These are phyloP conservation scores for Niebla homalea DNA, from an alignment of 495 filamentous ascomycete genomes.

Conservation along the genomic window DNA sequence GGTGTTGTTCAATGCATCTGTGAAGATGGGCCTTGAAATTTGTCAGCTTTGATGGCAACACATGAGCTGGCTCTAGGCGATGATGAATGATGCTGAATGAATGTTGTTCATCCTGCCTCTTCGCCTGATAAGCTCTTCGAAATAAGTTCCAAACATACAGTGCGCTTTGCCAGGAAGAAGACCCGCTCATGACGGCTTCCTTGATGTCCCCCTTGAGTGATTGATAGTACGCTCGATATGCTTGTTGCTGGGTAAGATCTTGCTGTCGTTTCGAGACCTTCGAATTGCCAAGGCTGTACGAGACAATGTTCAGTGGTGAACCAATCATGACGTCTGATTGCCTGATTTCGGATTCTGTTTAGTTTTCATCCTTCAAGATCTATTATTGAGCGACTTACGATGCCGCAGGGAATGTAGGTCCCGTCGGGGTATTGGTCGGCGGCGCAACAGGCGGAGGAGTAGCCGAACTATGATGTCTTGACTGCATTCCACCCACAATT, in stretches of 20 bases:
- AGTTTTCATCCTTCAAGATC: background rate
- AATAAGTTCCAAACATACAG: background rate
- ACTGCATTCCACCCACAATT: conserved; percentile 13
- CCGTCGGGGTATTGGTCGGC: background rate
- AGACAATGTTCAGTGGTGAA: conserved; percentile 14
- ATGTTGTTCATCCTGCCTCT: too few relatives aligned
- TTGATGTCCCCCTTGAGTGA: conserved; percentile 15
- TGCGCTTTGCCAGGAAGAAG: conserved; percentile 11
- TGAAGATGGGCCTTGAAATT: conserved; percentile 13
- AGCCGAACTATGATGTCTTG: conserved; percentile 1
- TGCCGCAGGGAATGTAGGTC: background rate
- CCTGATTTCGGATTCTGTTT: background rate
- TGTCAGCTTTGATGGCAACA: too few relatives aligned
- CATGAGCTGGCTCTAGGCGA: too few relatives aligned
- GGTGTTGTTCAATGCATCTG: conserved; percentile 19
- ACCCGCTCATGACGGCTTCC: conserved; percentile 6
- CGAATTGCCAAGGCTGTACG: conserved; percentile 3
- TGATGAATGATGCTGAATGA: too few relatives aligned
- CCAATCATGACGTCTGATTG: conserved; percentile 11
- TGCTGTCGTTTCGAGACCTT: background rate
- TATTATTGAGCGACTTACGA: background rate
- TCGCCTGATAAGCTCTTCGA: too few relatives aligned
- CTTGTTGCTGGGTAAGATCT: conserved; percentile 2
- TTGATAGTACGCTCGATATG: conserved; percentile 16
- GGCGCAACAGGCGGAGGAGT: background rate